Percentiles rank a stretch among this genome's conserved stretches.
These are phyloP conservation scores for Nepenthes gracilis DNA, from an alignment of 148 eudicot genomes.

Conservation along the genomic window DNA sequence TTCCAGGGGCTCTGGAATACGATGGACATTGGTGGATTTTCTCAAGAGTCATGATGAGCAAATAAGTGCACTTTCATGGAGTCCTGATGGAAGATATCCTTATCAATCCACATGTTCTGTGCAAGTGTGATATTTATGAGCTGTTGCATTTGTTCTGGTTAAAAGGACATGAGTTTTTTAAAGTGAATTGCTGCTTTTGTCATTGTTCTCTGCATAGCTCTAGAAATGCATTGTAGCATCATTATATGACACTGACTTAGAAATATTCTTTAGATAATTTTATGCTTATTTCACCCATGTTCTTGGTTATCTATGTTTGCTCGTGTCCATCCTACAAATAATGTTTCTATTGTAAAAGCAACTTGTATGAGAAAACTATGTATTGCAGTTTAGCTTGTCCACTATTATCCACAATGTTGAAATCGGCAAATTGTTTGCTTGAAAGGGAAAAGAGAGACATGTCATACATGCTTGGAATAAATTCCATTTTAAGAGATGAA, in stretches of 20 bases:
- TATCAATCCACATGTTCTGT: conserved; percentile 3
- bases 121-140: neutral
- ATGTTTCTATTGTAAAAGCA: neutral
- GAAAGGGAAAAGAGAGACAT: no score
- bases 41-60: conserved; percentile 72
- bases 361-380: no score
- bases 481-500: no score
- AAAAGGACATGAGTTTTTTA: no score
- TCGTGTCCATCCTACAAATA: neutral
- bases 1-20: conserved; percentile 60
- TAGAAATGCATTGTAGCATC: neutral
- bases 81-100: conserved; percentile 99
- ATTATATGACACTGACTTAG: neutral
- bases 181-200: no score
- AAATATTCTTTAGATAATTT: no score
- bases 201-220: neutral
- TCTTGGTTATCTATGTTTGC: neutral
- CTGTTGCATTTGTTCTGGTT: no score
- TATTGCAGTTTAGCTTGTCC: no score
- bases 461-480: neutral
- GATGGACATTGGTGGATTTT: conserved; percentile 94
- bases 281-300: no score
- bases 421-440: no score
- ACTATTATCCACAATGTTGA: no score
- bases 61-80: conserved; percentile 91